Evolutionary conservation across 116 monocot genomes (phyloP).

Genomic region (Phalaenopsis hybrid): DNA sequence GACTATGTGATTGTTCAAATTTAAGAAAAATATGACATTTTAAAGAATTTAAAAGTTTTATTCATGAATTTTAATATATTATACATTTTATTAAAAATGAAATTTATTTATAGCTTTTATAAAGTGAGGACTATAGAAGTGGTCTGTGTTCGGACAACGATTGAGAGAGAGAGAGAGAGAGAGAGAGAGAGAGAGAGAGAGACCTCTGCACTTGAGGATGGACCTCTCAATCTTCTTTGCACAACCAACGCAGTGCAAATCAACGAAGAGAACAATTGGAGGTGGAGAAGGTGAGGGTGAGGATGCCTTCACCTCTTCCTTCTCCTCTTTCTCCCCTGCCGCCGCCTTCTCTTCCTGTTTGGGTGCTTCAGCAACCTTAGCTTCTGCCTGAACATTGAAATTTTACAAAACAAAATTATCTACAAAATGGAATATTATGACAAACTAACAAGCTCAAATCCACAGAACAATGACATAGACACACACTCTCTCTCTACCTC

Average conservation of each 20-base stretch:
- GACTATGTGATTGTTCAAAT: no score
- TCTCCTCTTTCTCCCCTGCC: slow-evolving; percentile 15
- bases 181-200: not conserved
- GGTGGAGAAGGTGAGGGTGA: slow-evolving; percentile 22
- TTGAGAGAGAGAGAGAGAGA: no score
- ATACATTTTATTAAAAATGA: no score
- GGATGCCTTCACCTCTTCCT: slow-evolving; percentile 24
- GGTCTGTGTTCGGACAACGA: no score
- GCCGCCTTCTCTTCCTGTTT: slow-evolving; percentile 38
- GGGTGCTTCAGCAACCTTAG: slow-evolving; percentile 18
- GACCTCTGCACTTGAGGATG: slow-evolving; percentile 73
- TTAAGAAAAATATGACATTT: no score
- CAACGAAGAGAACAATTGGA: slow-evolving; percentile 41
- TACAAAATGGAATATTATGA: not conserved
- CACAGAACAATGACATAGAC: not conserved
- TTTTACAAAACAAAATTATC: not conserved
- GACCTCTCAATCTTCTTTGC: slow-evolving; percentile 68
- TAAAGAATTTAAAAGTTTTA: no score
- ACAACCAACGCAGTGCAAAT: slow-evolving; percentile 83
- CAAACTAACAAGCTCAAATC: not conserved
- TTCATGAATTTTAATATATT: no score
- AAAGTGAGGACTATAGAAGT: no score
- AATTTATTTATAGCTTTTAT: no score
- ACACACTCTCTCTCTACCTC: slow-evolving; percentile 16
- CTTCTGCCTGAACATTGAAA: slow-evolving; percentile 34